These are phyloP conservation scores for Guyanaporus albipodus DNA, from an alignment of 768 basidiomycete genomes.

Conservation along the genomic window DNA sequence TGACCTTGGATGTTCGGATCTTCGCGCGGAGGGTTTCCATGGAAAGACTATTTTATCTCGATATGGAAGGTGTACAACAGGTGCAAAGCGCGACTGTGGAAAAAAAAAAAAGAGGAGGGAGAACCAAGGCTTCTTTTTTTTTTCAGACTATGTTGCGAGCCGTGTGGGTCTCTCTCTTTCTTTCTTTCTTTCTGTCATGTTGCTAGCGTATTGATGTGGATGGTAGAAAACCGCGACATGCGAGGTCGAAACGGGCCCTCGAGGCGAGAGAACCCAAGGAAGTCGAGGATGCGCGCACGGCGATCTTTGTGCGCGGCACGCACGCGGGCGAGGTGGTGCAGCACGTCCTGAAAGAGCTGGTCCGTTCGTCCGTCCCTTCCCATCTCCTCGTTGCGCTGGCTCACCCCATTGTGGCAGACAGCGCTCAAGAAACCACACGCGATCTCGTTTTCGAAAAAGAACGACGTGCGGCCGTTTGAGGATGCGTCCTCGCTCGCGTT, in stretches of 20 bases:
- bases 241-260: slow-evolving; percentile 85
- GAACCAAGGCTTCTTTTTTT: no score
- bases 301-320: slow-evolving; percentile 87
- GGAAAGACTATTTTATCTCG: background rate
- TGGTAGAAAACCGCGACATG: slow-evolving; percentile 87
- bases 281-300: slow-evolving; percentile 81
- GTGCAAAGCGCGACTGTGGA: background rate
- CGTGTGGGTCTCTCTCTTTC: slow-evolving; percentile 20
- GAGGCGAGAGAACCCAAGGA: slow-evolving; percentile 87
- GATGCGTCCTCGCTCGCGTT: slow-evolving; percentile 78
- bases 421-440: slow-evolving; percentile 88
- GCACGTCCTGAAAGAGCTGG: slow-evolving; percentile 83
- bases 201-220: background rate
- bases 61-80: background rate
- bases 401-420: slow-evolving; percentile 60
- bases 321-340: slow-evolving; percentile 80
- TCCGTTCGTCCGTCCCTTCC: slow-evolving; percentile 35
- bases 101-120: no score
- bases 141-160: slow-evolving; percentile 27
- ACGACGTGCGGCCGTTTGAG: slow-evolving; percentile 88
- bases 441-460: slow-evolving; percentile 93
- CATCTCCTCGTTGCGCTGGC: background rate
- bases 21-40: no score
- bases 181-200: background rate
- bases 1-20: no score